Evolutionary conservation across 1,284 basidiomycete species (phyloP).

Genomic region (Malassezia pachydermatis): DNA sequence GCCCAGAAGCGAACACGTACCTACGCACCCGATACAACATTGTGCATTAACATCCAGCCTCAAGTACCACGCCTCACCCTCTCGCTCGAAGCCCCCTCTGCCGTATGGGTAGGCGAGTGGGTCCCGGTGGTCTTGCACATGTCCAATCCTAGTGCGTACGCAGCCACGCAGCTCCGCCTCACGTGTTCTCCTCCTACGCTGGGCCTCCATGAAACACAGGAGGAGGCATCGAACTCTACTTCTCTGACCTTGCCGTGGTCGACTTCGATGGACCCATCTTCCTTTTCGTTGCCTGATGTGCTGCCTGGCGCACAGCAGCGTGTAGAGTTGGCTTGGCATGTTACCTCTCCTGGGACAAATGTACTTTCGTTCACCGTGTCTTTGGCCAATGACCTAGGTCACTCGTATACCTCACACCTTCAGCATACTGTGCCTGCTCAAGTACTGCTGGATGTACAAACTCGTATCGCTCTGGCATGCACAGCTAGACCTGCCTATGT

Average conservation of each 20-base stretch:
- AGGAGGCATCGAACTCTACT: no score
- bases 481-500: not conserved
- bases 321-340: no score
- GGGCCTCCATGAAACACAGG: no score
- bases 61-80: constrained; percentile 44
- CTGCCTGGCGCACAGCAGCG: no score
- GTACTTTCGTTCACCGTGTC: no score
- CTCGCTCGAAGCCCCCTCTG: constrained; percentile 13
- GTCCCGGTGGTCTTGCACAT: constrained; percentile 3
- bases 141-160: not conserved
- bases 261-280: no score
- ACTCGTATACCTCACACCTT: not conserved
- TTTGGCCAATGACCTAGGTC: not conserved
- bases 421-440: not conserved
- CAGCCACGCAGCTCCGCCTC: no score
- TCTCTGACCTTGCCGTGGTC: no score
- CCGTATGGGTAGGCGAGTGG: constrained; percentile 17
- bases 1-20: constrained; percentile 48
- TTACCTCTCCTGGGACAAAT: no score
- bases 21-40: constrained; percentile 50
- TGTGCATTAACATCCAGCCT: constrained; percentile 47
- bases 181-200: no score
- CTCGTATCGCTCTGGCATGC: not conserved
- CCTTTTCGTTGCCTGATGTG: no score
- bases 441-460: not conserved